These are phyloP conservation scores for Suillus luteus DNA, from an alignment of 768 basidiomycete genomes.

Conservation along the genomic window DNA sequence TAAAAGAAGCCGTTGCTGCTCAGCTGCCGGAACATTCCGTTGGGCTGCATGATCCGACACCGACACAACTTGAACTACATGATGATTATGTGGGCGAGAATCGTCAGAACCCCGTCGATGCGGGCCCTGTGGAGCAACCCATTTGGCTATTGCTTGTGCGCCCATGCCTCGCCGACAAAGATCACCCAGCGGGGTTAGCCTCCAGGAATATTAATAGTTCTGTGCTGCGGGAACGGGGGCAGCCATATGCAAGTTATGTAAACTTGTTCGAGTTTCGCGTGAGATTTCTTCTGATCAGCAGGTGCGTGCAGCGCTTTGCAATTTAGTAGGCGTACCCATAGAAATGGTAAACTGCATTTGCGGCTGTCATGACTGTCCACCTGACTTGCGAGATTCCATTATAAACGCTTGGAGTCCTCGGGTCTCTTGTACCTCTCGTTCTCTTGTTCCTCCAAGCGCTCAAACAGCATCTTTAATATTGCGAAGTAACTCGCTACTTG, in stretches of 20 bases:
- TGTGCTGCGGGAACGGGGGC: neutral
- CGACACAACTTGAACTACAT: too few relatives aligned
- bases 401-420: neutral
- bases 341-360: neutral
- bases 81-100: neutral
- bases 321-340: neutral
- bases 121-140: neutral
- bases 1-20: too few relatives aligned
- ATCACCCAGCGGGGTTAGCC: neutral
- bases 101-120: neutral
- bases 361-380: neutral
- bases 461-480: neutral
- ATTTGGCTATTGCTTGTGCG: neutral
- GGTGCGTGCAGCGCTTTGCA: neutral
- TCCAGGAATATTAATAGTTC: neutral
- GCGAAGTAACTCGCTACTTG: neutral
- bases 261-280: neutral
- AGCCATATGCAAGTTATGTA: neutral
- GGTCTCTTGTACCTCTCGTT: neutral
- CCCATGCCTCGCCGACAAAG: neutral
- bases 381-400: neutral
- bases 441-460: constrained; percentile 6
- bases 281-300: neutral
- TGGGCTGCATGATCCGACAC: too few relatives aligned
- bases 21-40: too few relatives aligned